phyloP scores from a whole-genome alignment of 768 basidiomycete genomes.

The Leccinum imitatum region DNA sequence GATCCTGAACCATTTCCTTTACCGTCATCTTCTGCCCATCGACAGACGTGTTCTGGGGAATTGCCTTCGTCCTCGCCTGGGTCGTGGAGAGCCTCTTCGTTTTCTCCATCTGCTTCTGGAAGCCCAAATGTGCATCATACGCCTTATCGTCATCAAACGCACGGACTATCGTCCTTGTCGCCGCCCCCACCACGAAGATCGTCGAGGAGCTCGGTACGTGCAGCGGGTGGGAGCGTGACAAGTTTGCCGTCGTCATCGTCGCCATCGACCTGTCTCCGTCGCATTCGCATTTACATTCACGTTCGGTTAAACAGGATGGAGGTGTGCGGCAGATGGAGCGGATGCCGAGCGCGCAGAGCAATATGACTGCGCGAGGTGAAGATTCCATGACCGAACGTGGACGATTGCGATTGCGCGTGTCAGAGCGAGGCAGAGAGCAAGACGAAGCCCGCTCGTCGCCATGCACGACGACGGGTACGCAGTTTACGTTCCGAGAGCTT shows the following conservation, averaged over 20 bases:
- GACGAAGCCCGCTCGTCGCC: slow-evolving; percentile 1
- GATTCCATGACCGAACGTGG: slow-evolving; percentile 7
- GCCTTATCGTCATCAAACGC: not conserved
- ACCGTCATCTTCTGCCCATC: slow-evolving; percentile 1
- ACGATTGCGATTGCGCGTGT: not conserved
- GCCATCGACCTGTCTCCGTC: not conserved
- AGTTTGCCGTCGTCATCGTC: slow-evolving; percentile 6
- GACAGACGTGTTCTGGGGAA: slow-evolving; percentile 12
- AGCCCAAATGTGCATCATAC: slow-evolving; percentile 43
- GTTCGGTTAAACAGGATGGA: slow-evolving; percentile 6
- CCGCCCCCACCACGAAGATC: slow-evolving; percentile 30
- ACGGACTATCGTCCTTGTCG: slow-evolving; percentile 2
- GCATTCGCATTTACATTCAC: not conserved
- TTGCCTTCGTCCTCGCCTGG: slow-evolving; percentile 17
- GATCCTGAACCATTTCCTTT: slow-evolving; percentile 10
- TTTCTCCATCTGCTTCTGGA: slow-evolving; percentile 25
- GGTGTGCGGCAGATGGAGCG: slow-evolving; percentile 21
- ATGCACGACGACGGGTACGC: slow-evolving; percentile 24
- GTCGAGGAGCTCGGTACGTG: slow-evolving; percentile 15
- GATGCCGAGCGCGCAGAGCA: slow-evolving; percentile 27
- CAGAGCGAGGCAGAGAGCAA: slow-evolving; percentile 5
- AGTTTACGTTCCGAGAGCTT: slow-evolving; percentile 51
- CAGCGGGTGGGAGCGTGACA: slow-evolving; percentile 1
- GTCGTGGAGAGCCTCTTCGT: slow-evolving; percentile 48
- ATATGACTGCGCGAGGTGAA: slow-evolving; percentile 29